These are phyloP conservation scores for Cutaneotrichosporon cyanovorans DNA, from an alignment of 1,284 basidiomycete genomes.

Conservation along the genomic window DNA sequence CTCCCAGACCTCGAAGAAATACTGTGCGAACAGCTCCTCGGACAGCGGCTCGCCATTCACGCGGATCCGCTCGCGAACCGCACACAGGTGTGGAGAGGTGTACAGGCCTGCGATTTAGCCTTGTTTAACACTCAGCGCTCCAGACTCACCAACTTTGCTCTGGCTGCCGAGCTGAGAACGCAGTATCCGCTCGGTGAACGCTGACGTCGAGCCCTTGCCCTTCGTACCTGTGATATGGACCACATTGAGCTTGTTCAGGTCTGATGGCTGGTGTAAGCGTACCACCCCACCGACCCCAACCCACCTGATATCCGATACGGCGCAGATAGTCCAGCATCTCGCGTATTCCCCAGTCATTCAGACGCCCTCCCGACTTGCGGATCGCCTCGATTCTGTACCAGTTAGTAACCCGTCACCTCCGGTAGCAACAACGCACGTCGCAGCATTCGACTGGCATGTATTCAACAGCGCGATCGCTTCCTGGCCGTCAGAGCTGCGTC, in stretches of 20 bases:
- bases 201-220: conserved; percentile 95
- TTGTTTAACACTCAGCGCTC: no score
- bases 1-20: conserved; percentile 98
- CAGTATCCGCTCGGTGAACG: conserved; percentile 61
- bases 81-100: conserved; percentile 93
- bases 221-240: conserved; percentile 98
- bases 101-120: conserved; percentile 61
- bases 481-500: conserved; percentile 10
- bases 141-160: conserved; percentile 31
- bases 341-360: conserved; percentile 66
- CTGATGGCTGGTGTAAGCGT: conserved; percentile 54
- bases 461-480: conserved; percentile 86
- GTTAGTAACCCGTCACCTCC: no score
- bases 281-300: conserved; percentile 24
- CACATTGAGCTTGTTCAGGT: conserved; percentile 83
- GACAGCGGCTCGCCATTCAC: conserved; percentile 85
- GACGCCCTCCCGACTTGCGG: conserved; percentile 64
- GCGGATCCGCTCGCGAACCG: conserved; percentile 90
- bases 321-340: conserved; percentile 87
- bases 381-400: conserved; percentile 61
- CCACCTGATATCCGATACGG: conserved; percentile 77
- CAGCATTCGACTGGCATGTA: conserved; percentile 88
- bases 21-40: conserved; percentile 79
- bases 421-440: conserved; percentile 48
- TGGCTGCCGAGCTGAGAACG: conserved; percentile 27